phyloP scores from a whole-genome alignment of 2,329 filamentous ascomycete species.

The Endoconidiophora laricicola region DNA sequence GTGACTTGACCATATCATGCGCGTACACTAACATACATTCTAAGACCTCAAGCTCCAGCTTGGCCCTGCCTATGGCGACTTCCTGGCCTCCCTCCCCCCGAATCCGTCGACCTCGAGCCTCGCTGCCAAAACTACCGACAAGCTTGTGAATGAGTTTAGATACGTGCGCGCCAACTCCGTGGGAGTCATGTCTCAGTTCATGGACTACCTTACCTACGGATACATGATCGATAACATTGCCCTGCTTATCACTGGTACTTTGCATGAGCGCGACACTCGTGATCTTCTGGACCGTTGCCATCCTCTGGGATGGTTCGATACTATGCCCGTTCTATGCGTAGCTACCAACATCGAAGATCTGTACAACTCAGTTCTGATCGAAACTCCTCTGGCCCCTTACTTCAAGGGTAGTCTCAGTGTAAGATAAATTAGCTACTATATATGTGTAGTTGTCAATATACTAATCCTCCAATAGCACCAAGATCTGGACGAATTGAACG shows the following conservation, averaged over 20 bases:
- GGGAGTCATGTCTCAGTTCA: constrained; percentile 80
- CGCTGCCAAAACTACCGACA: constrained; percentile 90
- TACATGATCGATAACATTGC: constrained; percentile 99
- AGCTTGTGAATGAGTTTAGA: constrained; percentile 92
- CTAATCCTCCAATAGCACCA: constrained; percentile 39
- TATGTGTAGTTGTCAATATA: background rate
- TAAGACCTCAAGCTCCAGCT: constrained; percentile 95
- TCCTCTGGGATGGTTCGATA: constrained; percentile 96
- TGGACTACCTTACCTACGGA: constrained; percentile 95
- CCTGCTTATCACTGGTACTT: constrained; percentile 88
- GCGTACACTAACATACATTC: background rate
- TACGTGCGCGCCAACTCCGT: constrained; percentile 90
- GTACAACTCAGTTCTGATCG: constrained; percentile 94
- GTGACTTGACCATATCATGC: background rate
- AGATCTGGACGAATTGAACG: constrained; percentile 95
- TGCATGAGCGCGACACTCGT: constrained; percentile 91
- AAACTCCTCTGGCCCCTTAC: constrained; percentile 88
- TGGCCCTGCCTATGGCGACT: constrained; percentile 90
- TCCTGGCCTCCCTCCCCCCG: constrained; percentile 79
- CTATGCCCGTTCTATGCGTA: constrained; percentile 92
- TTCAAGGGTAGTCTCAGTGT: constrained; percentile 85
- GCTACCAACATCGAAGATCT: constrained; percentile 97
- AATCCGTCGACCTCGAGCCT: constrained; percentile 94
- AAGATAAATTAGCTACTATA: background rate
- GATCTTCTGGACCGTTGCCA: constrained; percentile 93